Evolutionary conservation across 2,329 filamentous ascomycete species (phyloP).

Genomic region (Cercospora beticola): DNA sequence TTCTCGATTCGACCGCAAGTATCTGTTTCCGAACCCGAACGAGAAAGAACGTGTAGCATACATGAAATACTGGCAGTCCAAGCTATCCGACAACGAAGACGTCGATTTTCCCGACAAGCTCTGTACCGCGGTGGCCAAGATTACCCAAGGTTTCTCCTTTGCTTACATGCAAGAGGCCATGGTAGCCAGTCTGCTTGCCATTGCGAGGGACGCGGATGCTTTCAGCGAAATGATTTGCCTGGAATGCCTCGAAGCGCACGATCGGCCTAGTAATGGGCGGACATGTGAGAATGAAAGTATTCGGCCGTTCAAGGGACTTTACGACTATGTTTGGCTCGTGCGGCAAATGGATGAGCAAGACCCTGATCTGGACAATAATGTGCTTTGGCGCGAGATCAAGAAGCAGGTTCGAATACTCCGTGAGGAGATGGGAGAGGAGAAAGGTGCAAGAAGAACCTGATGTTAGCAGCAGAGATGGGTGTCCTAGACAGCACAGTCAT

Average conservation of each 20-base stretch:
- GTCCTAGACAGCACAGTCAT: neutral
- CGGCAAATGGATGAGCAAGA: constrained; percentile 39
- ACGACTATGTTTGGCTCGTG: constrained; percentile 33
- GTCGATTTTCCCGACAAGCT: constrained; percentile 62
- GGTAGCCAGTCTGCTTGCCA: constrained; percentile 60
- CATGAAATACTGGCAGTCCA: constrained; percentile 58
- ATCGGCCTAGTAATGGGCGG: constrained; percentile 18
- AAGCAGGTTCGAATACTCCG: constrained; percentile 62
- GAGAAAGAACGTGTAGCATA: constrained; percentile 58
- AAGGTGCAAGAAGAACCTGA: constrained; percentile 12
- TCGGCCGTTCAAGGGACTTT: constrained; percentile 32
- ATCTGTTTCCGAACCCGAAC: constrained; percentile 61
- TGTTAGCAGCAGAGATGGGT: neutral
- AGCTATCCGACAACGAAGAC: constrained; percentile 56
- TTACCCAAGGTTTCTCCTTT: constrained; percentile 66
- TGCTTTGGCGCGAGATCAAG: constrained; percentile 63
- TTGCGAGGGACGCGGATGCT: constrained; percentile 51
- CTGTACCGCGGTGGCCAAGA: constrained; percentile 58
- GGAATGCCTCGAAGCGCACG: constrained; percentile 32
- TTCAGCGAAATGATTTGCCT: constrained; percentile 37
- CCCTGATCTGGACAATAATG: constrained; percentile 51
- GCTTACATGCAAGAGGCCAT: constrained; percentile 71
- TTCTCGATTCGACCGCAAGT: constrained; percentile 66
- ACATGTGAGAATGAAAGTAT: constrained; percentile 28
- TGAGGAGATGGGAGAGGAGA: constrained; percentile 54